Evolutionary conservation across 768 basidiomycete species (phyloP), one percentile per base, ranked within the genome.

Genomic region (Gloeostereum incarnatum): DNA sequence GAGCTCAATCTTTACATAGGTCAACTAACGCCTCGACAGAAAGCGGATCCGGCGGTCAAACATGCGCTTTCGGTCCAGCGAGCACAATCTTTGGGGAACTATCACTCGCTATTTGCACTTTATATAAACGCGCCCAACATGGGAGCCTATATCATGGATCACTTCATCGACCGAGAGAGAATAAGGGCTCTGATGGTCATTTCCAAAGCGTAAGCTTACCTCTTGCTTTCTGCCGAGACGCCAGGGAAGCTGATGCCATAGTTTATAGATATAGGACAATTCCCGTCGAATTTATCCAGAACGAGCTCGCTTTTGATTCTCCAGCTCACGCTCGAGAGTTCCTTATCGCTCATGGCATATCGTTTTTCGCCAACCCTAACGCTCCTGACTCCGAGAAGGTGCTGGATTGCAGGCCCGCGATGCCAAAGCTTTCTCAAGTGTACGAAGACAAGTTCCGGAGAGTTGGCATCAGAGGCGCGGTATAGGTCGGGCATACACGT

Each of bases 71-170:
- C 68, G 37, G 92, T 97, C 41, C 91, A 92, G 56, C 80, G 84
- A 37, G 87, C 92, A 14, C 60, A 92, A 42, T 77, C 92, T 32
- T 87, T 87, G 62, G 87, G 86, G 54, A 99, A 98, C 57, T 99
- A 98, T 61, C 88, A 91, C 59, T 73, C 78, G 29, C 71, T 99
- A 49, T 98, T 98, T 65, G 75, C 78, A 39, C 63, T 91, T 41
- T 98, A 88, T 61, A 50, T 73, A 50, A 68, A 68, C 38, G 89
- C 90, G 31, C 91, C 92, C 19, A 92, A 94, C 54, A 98, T 98
- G 96, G 90, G 91, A 26, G 92, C 78, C 38, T 98, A 98, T 59
- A 91, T 99, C 53, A 96, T 99, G 89, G 96, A 98, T 61, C 92
- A 97, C 58, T 97, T 98, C 58, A 84, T 97, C 51, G 78, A 81